Base-by-base conservation (phyloP, 2,329 filamentous ascomycete genomes). In the Aspergillus sp. region DNA sequence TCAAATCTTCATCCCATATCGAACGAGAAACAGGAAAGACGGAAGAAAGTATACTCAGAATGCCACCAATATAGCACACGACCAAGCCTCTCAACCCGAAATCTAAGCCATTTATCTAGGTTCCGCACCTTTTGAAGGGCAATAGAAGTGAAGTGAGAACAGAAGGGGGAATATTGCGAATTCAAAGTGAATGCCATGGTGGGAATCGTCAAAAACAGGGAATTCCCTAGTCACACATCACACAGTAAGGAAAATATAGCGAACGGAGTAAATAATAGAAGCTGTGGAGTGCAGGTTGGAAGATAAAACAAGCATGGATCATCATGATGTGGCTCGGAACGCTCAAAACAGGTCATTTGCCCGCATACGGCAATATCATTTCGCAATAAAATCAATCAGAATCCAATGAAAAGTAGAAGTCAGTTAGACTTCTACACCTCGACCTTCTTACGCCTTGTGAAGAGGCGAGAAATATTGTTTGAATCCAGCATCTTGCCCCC, bases 391-490 rank as follows among this genome's bases (percentile, higher is more conserved):
- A 19, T 41, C 38, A 51, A 51, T 58, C 26, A 49, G 36, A 56
- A 47, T 35, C 24, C 49, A 54, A 53, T 42, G 56, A 45, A 48
- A 47, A 56, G n/a, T n/a, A 13, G 26, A 49, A 30, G 26, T 2
- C 20, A 30, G 17, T 14, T 7, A 19, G 59, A 58, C 24, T 45
- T 58, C 50, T 30, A 57, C 47, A 45, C 63, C 43, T 64, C 65
- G 26, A 66, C 50, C 58, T 66, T 69, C 55, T 63, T 68, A 45
- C 62, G 64, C 32, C 66, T 61, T 19, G 59, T 55, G 47, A 73
- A 73, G 49, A 74, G 68, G 49, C 64, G 68, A n/a, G 68, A 63
- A 54, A 71, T 44, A 47, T 45, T 30, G 30, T 42, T 47, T 40
- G 50, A 43, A 49, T 56, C 45, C 54, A 56, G 47, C 47, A 32